Conservation (phyloP, 2,329 filamentous ascomycete genomes). For the Curvularia hawaiiensis region DNA sequence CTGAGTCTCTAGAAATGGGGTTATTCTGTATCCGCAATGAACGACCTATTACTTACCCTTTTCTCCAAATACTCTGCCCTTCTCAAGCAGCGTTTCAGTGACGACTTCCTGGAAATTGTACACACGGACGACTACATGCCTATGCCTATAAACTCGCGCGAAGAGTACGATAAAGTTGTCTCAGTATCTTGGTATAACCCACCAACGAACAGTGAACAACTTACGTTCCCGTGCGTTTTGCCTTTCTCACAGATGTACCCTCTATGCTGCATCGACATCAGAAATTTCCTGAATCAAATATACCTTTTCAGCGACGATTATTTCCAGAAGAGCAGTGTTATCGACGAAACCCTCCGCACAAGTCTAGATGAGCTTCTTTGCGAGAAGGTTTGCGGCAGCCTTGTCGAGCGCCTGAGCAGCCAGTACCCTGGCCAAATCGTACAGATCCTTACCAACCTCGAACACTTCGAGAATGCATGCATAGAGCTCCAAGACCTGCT, state of each 20-base stretch:
- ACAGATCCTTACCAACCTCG: constrained; percentile 95
- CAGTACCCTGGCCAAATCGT: constrained; percentile 98
- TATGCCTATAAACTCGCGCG: constrained; percentile 89
- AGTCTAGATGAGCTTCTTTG: constrained; percentile 94
- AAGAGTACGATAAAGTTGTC: constrained; percentile 95
- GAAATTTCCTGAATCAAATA: constrained; percentile 97
- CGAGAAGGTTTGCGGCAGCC: constrained; percentile 85
- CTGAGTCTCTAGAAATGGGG: constrained; percentile 71
- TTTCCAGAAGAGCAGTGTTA: constrained; percentile 86
- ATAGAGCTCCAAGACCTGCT: constrained; percentile 86
- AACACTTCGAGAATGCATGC: constrained; percentile 95
- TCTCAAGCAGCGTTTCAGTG: constrained; percentile 87
- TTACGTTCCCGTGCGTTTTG: constrained; percentile 89
- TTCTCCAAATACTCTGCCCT: constrained; percentile 95
- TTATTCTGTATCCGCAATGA: constrained; percentile 81
- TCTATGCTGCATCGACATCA: constrained; percentile 95
- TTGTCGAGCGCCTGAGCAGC: constrained; percentile 85
- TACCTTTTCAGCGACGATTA: constrained; percentile 98
- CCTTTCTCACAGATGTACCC: constrained; percentile 99
- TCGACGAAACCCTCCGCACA: constrained; percentile 87
- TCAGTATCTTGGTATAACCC: constrained; percentile 96
- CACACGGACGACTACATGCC: constrained; percentile 99
- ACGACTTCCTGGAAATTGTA: constrained; percentile 90
- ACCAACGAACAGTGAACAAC: constrained; percentile 51
- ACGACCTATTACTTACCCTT: constrained; percentile 82